Evolutionary conservation across 2,329 filamentous ascomycete genomes (phyloP), one percentile per base, ranked within the genome.

Genomic region (Fusarium buxicola): DNA sequence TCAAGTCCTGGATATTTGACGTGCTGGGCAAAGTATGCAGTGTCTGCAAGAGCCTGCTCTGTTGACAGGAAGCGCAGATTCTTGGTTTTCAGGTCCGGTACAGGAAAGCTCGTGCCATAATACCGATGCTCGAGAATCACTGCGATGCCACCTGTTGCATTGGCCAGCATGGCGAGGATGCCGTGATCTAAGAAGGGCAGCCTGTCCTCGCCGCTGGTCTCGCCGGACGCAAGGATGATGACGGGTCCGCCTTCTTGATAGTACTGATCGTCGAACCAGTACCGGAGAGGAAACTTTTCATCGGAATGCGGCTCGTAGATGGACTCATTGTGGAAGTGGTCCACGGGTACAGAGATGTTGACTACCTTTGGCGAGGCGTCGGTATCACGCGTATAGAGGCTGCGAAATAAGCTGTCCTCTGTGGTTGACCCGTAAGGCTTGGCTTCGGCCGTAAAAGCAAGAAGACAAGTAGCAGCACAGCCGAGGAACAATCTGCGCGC

Each of bases 121-220:
- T 96, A 96, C 27, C 92, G 86, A 72, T 96, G 92, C 78, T 96
- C 92, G 3, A 96, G 83, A 41, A 96, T 85, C 3, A 96, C 89
- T 4, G 89, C 92, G 24, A 96, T 77, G 2, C 92, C 92, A 54
- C 87, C 80, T 0, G 90, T 92, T 1, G 89, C 89, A 66, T 89
- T 79, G 4, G 89, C 84, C 15, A 96, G 81, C 63, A 92, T 84
- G 31, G 87, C 82, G 1, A 92, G 81, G 48, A 96, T 89, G 48
- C 92, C 92, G 73, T 95, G 91, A 65, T 93, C 86, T 9, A 96
- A 77, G 71, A 85, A 94, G 0, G 84, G 83, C 15, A 96, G 78
- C 12, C 92, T 83, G 28, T 74, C 85, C n/a, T 74, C 77, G 8
- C 83, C 90, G 57, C 78, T 78, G 1, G 87, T 89, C 78, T 96